Percentiles rank a stretch among this genome's conserved stretches.
These are phyloP conservation scores for Saccharum spontaneum DNA, from an alignment of 176 grass and related monocot genomes.

Conservation along the genomic window DNA sequence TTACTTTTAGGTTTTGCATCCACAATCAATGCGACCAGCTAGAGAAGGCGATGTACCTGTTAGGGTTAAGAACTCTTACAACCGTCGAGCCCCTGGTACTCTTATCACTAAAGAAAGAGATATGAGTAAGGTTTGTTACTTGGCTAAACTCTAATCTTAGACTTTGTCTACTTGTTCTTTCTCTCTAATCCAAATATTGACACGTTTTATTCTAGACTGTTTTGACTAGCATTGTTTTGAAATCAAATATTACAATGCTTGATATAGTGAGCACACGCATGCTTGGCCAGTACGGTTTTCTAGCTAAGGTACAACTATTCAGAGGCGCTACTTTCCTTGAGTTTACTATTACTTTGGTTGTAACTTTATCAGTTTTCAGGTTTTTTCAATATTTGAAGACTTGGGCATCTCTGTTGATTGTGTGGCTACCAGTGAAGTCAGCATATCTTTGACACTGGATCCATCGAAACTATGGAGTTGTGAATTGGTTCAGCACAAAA, in stretches of 20 bases:
- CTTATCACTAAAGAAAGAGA: constrained; percentile 93
- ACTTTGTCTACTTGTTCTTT: neutral
- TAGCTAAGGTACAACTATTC: constrained; percentile 70
- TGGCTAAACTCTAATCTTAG: constrained; percentile 18
- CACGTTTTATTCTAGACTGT: constrained; percentile 41
- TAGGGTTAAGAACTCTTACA: constrained; percentile 96
- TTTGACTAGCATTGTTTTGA: constrained; percentile 93
- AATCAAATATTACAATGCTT: constrained; percentile 95
- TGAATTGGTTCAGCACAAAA: constrained; percentile 76
- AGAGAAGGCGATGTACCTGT: constrained; percentile 91
- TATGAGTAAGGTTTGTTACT: constrained; percentile 75
- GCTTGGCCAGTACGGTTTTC: constrained; percentile 94
- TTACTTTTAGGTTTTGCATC: constrained; percentile 79
- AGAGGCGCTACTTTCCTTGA: neutral
- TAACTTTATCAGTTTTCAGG: constrained; percentile 42
- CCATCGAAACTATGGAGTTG: constrained; percentile 78
- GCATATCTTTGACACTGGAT: constrained; percentile 79
- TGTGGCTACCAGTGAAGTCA: constrained; percentile 95
- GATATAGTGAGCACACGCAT: constrained; percentile 97
- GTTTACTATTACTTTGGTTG: neutral
- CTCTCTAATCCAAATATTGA: constrained; percentile 14
- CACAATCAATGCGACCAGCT: constrained; percentile 95
- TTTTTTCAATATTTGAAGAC: constrained; percentile 96
- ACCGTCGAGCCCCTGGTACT: constrained; percentile 85
- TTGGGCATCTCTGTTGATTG: constrained; percentile 87